Evolutionary conservation across 1,139 yeast species (phyloP), one percentile per base, ranked within the genome.

Genomic region (Sugiyamaella sp.): DNA sequence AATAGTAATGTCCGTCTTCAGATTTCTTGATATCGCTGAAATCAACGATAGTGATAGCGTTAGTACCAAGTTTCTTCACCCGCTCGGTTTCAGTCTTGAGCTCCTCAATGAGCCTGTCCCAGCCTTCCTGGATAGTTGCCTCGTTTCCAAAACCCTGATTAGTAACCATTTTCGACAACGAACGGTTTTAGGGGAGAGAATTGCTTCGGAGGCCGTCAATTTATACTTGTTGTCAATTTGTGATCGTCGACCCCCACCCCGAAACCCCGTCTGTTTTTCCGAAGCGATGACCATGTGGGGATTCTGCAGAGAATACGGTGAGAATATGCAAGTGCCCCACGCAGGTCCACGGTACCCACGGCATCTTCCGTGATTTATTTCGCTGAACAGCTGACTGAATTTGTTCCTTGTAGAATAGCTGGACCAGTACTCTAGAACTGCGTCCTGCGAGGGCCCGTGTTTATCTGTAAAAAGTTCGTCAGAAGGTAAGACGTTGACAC

Each of bases 21-120:
- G 54, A 52, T 9, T 44, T n/a, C 10, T 42, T 38, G 14, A 57
- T 39, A n/a, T 60, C 61, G n/a, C 43, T 39, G 42, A 58, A 53
- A n/a, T 60, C 61, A 4, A 60, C 47, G 21, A 59, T 52, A n/a
- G 63, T 62, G 45, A 60, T 59, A 12, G 52, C 56, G 9, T 50
- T 41, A 43, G 53, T 60, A 40, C 72, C 70, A 12, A 46, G 40
- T 24, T 50, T 50, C 45, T 61, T 57, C 53, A 69, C 60, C 8
- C 58, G 56, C 22, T 59, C 57, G 42, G 64, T 64, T 52, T 66
- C 69, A 37, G 58, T 56, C 39, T 60, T 55, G 52, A 72, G 52
- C 12, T 58, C 61, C 8, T 48, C 49, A 35, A 69, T 60, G 29
- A 72, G 60, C 19, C 72, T 61, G 3, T 61, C 44, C 74, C 74